Base-by-base conservation (phyloP, 164 flowering plant genomes). In the Taxillus chinensis region DNA sequence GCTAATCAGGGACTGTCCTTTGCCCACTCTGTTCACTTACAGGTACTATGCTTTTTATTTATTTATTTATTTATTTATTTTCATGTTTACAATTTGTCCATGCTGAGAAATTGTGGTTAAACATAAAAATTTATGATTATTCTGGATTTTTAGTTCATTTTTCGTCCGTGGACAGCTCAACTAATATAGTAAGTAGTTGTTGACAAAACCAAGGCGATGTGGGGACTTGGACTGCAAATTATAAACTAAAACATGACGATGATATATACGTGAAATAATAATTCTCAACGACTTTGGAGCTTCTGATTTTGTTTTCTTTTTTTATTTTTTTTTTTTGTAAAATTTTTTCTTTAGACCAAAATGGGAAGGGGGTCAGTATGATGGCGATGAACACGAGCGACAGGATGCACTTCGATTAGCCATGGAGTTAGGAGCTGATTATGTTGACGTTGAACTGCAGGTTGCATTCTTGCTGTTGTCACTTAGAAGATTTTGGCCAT, bases 311-410 rank as follows among this genome's bases (percentile, higher is more conserved):
- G 13, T 53, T 7, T 53, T 14, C 2, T 1, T 53, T 14, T 53
- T 14, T 53, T 55, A n/a, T 55, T 38, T 5, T 55, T 38, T 0
- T 55, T 55, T 13, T 55, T 55, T 27, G 27, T 27, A 27, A 27
- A 27, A 27, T 0, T 0, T 1, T 60, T 62, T 64, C 53, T 41
- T 13, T 63, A 90, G 93, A 64, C 95, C 97, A 38, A 85, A 65
- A 64, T 90, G 93, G 93, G 97, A 88, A 77, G 93, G 92, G 45
- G 97, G 97, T 60, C 76, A 76, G 62, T 88, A 84, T 76, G 86
- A 81, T 64, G 95, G 92, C 64, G 97, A 88, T 74, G 93, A 90
- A 59, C 76, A 67, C 7, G 67, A 48, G 55, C 75, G 97, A 63
- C 51, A 64, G 68, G 79, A 77, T 62, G 86, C 72, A 7, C 91